Evolutionary conservation across 2,329 filamentous ascomycete species (phyloP), one percentile per base, ranked within the genome.

Genomic region (Microthyrium microscopicum): DNA sequence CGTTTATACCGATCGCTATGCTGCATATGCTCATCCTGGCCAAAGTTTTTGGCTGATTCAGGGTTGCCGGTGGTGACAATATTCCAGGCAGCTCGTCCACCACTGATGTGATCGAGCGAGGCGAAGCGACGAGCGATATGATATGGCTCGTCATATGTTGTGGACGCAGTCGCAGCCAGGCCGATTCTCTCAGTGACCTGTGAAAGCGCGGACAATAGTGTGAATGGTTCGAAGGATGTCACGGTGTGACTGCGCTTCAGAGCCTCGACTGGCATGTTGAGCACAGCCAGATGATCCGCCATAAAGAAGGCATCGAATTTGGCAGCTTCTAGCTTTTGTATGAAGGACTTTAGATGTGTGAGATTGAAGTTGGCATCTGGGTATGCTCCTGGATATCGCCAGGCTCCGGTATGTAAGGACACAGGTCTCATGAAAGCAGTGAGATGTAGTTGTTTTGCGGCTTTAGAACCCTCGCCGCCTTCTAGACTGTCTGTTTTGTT

Each of bases 401-500:
- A 70, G 40, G 65, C 65, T 20, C 68, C 64, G 2, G 63, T 66
- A 40, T 71, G 66, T 7, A 70, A 49, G 29, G 57, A 64, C 2
- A 71, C 64, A 1, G 66, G 67, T 13, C 67, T 61, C 66, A 72
- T 70, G 39, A 70, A 71, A 1, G 66, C 67, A 3, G 67, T 70
- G 4, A 72, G 56, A 40, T 71, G 65, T 5, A 69, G 48, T 39
- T 62, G 45, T 34, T 47, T 49, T 8, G 19, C 8, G 5, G 17
- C 5, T 12, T 5, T 5, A 13, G 17, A 7, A 11, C 17, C 19
- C 12, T 26, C 31, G 5, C 17, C 5, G 17, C 16, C 18, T n/a
- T n/a, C n/a, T n/a, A n/a, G n/a, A n/a, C 12, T 20, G 12, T 34
- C 26, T 29, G 12, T 34, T n/a, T 29, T 34, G 7, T n/a, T 19